Conservation (phyloP, 1,284 basidiomycete genomes). For the Rhodofomes roseus region DNA sequence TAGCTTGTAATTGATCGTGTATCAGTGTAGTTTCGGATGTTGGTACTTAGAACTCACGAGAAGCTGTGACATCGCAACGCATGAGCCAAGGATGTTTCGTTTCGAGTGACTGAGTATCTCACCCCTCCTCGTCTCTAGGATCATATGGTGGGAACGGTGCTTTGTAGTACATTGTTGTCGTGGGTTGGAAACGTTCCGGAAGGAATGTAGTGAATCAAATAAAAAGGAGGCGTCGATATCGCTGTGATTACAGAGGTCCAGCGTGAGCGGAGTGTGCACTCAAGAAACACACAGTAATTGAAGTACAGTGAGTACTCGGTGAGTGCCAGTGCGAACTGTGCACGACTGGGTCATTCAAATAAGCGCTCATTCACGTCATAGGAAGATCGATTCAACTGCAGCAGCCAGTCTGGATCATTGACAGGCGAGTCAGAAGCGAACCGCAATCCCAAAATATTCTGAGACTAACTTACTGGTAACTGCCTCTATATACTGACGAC, state of each 20-base stretch:
- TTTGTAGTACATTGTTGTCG: constrained; percentile 15
- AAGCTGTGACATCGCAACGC: constrained; percentile 9
- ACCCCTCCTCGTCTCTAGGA: constrained; percentile 20
- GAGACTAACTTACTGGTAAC: too few species aligned
- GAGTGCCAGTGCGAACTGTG: too few species aligned
- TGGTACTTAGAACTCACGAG: constrained; percentile 12
- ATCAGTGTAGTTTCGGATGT: background rate
- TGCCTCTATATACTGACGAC: too few species aligned
- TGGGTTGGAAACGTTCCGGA: background rate
- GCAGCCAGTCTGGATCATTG: background rate
- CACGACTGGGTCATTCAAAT: too few species aligned
- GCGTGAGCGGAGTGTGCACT: too few species aligned
- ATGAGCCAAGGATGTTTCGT: background rate
- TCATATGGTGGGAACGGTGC: constrained; percentile 23
- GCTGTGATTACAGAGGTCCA: too few species aligned
- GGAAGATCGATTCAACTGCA: too few species aligned
- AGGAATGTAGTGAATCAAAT: background rate
- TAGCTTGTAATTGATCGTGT: constrained; percentile 35
- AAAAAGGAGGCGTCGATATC: too few species aligned
- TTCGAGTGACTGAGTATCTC: background rate
- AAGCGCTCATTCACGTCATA: too few species aligned
- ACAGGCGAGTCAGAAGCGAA: background rate
- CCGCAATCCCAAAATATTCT: too few species aligned
- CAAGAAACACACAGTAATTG: too few species aligned
- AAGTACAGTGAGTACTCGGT: too few species aligned